phyloP scores from a whole-genome alignment of 202 grass and related monocot genomes.

The Digitaria exilis region DNA sequence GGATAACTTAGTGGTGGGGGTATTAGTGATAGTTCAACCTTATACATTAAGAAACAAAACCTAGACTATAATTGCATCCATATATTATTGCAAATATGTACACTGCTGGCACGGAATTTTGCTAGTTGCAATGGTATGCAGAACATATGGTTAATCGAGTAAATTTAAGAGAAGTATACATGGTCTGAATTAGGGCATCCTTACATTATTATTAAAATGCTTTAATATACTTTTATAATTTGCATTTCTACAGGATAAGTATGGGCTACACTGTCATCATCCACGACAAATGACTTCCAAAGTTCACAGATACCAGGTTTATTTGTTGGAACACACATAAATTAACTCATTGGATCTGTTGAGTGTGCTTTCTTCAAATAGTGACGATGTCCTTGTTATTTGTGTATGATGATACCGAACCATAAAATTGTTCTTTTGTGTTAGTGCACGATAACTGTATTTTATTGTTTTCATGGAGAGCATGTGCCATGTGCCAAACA shows the following conservation, averaged over 20 bases:
- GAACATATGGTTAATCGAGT: background rate
- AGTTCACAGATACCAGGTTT: slow-evolving; percentile 83
- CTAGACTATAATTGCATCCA: background rate
- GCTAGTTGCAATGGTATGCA: background rate
- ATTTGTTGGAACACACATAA: slow-evolving; percentile 21
- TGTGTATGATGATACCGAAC: background rate
- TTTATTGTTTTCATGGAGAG: slow-evolving; percentile 1
- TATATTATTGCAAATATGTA: background rate
- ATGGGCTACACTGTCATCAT: slow-evolving; percentile 65
- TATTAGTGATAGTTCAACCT: background rate
- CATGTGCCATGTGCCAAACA: background rate
- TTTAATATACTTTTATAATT: slow-evolving; percentile 10
- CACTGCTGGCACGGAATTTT: background rate
- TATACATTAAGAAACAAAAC: background rate
- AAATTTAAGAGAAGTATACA: background rate
- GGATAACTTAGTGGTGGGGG: background rate
- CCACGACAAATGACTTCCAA: slow-evolving; percentile 62
- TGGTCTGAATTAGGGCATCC: background rate
- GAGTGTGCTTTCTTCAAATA: slow-evolving; percentile 23
- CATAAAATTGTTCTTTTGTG: background rate
- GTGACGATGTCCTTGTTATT: background rate
- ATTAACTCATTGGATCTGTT: slow-evolving; percentile 3
- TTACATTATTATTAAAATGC: background rate
- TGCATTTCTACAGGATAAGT: slow-evolving; percentile 61
- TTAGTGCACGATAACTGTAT: background rate